Conservation (phyloP, 306 rosid genomes). For the Fragaria ananassa region DNA sequence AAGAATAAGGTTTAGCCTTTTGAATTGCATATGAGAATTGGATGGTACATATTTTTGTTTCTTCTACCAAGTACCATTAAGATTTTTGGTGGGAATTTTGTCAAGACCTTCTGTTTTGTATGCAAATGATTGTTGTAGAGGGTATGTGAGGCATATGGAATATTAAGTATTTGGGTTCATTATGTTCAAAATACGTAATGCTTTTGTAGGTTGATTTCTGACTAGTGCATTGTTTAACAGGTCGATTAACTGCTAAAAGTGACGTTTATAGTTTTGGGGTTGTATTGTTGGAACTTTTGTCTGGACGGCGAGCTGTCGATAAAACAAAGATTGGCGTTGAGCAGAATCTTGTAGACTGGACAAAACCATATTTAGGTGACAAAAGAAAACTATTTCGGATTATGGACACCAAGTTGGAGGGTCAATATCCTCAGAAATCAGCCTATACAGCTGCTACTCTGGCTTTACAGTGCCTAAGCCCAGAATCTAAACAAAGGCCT, state of each 20-base stretch:
- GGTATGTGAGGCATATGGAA: neutral
- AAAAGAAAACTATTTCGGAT: constrained; percentile 72
- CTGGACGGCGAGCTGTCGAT: constrained; percentile 79
- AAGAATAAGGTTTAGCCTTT: neutral
- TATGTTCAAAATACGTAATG: neutral
- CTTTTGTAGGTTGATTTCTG: neutral
- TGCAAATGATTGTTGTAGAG: neutral
- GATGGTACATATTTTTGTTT: neutral
- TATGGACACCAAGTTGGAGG: constrained; percentile 89
- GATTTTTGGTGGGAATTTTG: neutral
- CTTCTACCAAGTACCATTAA: neutral
- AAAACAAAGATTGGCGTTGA: constrained; percentile 56
- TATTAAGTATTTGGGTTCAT: neutral
- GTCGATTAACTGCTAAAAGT: constrained; percentile 83
- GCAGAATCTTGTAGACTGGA: constrained; percentile 87
- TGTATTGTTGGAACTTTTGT: constrained; percentile 72
- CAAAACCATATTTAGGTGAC: constrained; percentile 72
- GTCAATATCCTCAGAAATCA: constrained; percentile 81
- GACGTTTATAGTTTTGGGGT: constrained; percentile 96
- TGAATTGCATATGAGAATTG: constrained; percentile 8
- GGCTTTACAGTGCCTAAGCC: constrained; percentile 65
- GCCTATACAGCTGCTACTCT: constrained; percentile 73
- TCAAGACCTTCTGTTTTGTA: neutral
- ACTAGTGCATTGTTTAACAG: constrained; percentile 28
- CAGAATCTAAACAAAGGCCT: constrained; percentile 81